phyloP scores from a whole-genome alignment of 305 asterid genomes.

The Nicotiana rustica region DNA sequence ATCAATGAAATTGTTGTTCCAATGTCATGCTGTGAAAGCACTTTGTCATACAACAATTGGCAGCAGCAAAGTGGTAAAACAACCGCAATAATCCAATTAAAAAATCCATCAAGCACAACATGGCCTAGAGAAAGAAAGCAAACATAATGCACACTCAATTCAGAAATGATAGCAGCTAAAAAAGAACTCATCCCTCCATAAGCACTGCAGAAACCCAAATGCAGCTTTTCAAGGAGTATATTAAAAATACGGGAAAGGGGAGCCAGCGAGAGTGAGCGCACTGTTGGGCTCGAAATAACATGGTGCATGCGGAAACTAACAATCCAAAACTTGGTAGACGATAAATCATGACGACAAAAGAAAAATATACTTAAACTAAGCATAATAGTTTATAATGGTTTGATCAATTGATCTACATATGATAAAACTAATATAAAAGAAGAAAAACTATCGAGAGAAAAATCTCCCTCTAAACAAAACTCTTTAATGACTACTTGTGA shows the following conservation, averaged over 20 bases:
- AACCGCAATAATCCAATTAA: not conserved
- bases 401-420: no score
- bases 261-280: not conserved
- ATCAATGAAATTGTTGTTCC: not conserved
- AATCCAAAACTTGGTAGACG: no score
- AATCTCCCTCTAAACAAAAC: no score
- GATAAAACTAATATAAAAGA: no score
- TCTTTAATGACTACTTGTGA: no score
- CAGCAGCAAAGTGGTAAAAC: not conserved
- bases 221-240: constrained; percentile 7
- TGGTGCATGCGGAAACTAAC: no score
- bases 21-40: not conserved
- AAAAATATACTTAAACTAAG: no score
- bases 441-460: no score
- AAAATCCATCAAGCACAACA: not conserved
- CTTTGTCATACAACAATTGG: not conserved
- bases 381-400: no score
- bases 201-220: not conserved
- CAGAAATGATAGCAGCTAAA: not conserved
- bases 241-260: not conserved
- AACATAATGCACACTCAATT: not conserved
- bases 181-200: constrained; percentile 8
- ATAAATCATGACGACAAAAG: no score
- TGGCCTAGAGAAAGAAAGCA: not conserved
- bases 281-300: no score